Base-by-base conservation (phyloP, 2,329 filamentous ascomycete genomes). In the Pezicula neosporulosa region DNA sequence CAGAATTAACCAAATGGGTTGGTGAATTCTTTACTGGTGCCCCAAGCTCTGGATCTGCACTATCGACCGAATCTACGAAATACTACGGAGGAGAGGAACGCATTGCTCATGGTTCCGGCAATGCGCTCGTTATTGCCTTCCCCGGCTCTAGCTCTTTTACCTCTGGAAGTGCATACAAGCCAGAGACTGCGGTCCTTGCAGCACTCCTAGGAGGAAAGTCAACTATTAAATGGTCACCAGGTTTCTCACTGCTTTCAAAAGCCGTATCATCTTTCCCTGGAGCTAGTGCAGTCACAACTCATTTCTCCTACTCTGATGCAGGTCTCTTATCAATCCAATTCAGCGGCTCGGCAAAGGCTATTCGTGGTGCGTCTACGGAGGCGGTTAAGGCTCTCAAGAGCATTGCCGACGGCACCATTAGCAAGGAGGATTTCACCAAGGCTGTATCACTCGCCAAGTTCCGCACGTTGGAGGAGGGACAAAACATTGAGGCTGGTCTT, bases 71-170 rank as follows among this genome's bases (percentile, higher is more conserved):
- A 60, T 77, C 87, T 58, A 82, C 84, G 69, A 94, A 92, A 74
- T 99, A 97, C 84, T 89, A 84, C 67, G 94, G 94, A 71, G 95
- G 94, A 68, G 91, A 99, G 80, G 90, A 96, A 77, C 90, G 94
- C 63, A 88, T 89, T 61, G 79, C 88, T 58, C 88, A 90, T 71
- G 78, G 77, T 54, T 77, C 78, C 59, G 87, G 89, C 61, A 97
- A 96, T 75, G 81, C 91, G 41, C 70, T 96, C 63, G 89, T 96
- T 61, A 83, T 99, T 67, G 94, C 85, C 57, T 97, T 99, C 87
- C 89, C 91, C 52, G 92, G 93, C 54, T 91, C 90, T 57, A 88
- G 90, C 73, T 85, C 86, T 36, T 82, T 82, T 65, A 85, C 83
- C 37, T 70, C 77, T 45, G 80, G 80, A 62, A 78, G 79, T 58